Conservation (phyloP, 2,329 filamentous ascomycete genomes). For the Cladorrhinum sp. region DNA sequence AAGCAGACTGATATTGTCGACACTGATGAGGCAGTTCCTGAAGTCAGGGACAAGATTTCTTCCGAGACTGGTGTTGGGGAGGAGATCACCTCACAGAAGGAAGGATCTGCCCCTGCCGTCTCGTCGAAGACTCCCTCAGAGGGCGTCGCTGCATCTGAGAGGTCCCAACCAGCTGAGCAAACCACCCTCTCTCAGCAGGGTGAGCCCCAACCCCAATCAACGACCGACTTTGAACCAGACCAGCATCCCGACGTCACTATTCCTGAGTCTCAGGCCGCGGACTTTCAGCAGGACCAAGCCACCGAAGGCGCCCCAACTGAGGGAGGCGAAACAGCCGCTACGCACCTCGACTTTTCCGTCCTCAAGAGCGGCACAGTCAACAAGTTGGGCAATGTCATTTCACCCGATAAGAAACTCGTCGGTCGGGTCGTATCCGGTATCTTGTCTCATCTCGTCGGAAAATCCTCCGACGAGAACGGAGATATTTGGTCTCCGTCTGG, state of each 20-base stretch:
- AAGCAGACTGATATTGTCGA: neutral
- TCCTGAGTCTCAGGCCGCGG: constrained; percentile 22
- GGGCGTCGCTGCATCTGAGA: neutral
- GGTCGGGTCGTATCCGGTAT: constrained; percentile 64
- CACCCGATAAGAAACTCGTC: constrained; percentile 51
- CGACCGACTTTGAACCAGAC: neutral
- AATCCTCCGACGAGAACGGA: constrained; percentile 62
- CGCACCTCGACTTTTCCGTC: constrained; percentile 44
- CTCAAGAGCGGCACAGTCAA: constrained; percentile 56
- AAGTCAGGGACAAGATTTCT: neutral
- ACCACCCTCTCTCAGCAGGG: neutral
- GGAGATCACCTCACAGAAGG: neutral
- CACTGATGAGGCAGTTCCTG: neutral
- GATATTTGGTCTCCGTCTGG: constrained; percentile 70
- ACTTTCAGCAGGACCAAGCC: constrained; percentile 23
- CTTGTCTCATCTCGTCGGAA: constrained; percentile 60
- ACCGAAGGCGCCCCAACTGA: constrained; percentile 11
- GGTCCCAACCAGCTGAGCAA: neutral
- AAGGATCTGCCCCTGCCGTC: neutral
- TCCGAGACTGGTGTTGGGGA: neutral
- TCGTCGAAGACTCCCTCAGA: neutral
- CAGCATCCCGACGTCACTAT: neutral
- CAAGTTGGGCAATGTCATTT: constrained; percentile 57
- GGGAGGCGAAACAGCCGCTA: constrained; percentile 22
- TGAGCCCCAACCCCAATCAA: neutral